phyloP scores from a whole-genome alignment of 129 eudicot genomes.

The Saussurea involucrata region DNA sequence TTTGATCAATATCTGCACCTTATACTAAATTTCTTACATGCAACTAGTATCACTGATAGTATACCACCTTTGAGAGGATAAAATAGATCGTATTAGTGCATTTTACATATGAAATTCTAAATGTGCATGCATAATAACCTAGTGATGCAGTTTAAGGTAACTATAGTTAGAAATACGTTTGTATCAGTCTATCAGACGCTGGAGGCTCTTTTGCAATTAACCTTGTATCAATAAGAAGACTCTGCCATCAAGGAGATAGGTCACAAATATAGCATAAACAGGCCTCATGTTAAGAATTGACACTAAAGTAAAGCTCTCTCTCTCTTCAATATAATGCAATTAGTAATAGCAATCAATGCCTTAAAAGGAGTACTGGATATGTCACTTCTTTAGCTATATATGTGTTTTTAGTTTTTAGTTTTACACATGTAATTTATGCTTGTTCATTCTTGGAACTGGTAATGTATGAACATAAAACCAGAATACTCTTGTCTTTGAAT shows the following conservation, averaged over 20 bases:
- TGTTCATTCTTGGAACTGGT: too few relatives aligned
- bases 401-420: too few relatives aligned
- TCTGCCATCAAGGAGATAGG: too few relatives aligned
- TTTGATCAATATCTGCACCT: background rate
- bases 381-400: background rate
- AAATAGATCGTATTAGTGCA: conserved; percentile 10
- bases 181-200: background rate
- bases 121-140: background rate
- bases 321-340: background rate
- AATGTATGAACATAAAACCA: too few relatives aligned
- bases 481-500: too few relatives aligned
- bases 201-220: conserved; percentile 1
- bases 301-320: background rate
- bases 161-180: background rate
- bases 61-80: background rate
- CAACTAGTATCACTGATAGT: conserved; percentile 22
- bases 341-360: background rate
- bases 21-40: conserved; percentile 5
- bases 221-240: too few relatives aligned
- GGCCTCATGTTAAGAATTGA: background rate
- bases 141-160: conserved; percentile 2
- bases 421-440: too few relatives aligned
- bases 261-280: too few relatives aligned
- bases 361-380: background rate
- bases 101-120: background rate